Evolutionary conservation across 441 rosid genomes (phyloP).

Genomic region (Jatropha podagrica): DNA sequence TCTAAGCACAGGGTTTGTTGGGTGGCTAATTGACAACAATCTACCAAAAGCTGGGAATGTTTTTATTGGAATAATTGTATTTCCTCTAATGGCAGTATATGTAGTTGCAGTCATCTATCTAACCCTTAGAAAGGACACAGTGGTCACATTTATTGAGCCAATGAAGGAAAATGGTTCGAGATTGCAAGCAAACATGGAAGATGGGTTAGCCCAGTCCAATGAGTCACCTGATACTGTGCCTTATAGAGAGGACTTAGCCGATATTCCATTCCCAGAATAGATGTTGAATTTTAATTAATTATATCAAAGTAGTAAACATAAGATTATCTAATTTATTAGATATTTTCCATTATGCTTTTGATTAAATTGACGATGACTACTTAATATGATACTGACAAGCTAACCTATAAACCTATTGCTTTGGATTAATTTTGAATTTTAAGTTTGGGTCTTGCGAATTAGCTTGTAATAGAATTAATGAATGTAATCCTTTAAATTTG

Average conservation of each 20-base stretch:
- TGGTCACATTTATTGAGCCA: slow-evolving; percentile 42
- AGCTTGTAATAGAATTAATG: no score
- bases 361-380: no score
- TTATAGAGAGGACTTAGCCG: slow-evolving; percentile 52
- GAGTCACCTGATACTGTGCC: slow-evolving; percentile 21
- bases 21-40: slow-evolving; percentile 46
- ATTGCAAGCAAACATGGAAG: slow-evolving; percentile 25
- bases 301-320: no score
- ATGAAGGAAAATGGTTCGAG: slow-evolving; percentile 19
- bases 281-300: background rate
- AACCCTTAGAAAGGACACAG: slow-evolving; percentile 48
- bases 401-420: no score
- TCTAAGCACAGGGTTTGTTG: slow-evolving; percentile 51
- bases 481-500: no score
- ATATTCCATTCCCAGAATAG: slow-evolving; percentile 39
- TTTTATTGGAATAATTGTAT: slow-evolving; percentile 49
- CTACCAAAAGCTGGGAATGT: slow-evolving; percentile 44
- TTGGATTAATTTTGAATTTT: no score
- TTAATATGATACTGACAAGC: no score
- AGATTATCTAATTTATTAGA: no score
- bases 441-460: no score
- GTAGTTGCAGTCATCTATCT: slow-evolving; percentile 45
- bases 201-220: slow-evolving; percentile 12
- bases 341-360: no score
- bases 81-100: slow-evolving; percentile 58